Percentiles rank a stretch among this genome's conserved stretches.
Conservation (phyloP, 2,329 filamentous ascomycete species). For the Hortaea sp. region DNA sequence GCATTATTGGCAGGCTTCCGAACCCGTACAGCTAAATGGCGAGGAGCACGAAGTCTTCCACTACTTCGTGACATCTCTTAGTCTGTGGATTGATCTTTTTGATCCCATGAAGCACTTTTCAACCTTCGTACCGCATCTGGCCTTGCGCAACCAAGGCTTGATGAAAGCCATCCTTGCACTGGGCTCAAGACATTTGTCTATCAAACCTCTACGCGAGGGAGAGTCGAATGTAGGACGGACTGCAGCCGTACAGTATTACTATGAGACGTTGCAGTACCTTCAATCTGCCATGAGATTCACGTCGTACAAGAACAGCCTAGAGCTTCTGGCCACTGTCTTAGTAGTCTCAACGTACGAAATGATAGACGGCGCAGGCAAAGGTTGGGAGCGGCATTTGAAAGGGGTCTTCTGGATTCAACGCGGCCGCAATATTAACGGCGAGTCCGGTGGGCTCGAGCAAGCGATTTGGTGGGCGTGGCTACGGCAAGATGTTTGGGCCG, state of each 20-base stretch:
- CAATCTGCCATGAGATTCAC: conserved; percentile 49
- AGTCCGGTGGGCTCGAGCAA: conserved; percentile 45
- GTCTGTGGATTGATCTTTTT: conserved; percentile 34
- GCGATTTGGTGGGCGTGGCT: conserved; percentile 59
- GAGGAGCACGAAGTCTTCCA: conserved; percentile 31
- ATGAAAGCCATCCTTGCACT: conserved; percentile 50
- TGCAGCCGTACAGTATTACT: conserved; percentile 44
- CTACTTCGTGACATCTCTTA: conserved; percentile 29
- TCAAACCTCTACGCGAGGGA: conserved; percentile 22
- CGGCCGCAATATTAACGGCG: conserved; percentile 52
- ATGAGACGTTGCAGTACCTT: conserved; percentile 52
- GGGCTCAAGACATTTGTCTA: conserved; percentile 42
- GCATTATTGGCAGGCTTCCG: conserved; percentile 17
- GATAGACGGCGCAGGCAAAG: conserved; percentile 48
- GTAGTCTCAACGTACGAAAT: conserved; percentile 57
- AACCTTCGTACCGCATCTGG: conserved; percentile 28
- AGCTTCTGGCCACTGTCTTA: conserved; percentile 49
- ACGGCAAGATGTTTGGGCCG: conserved; percentile 56
- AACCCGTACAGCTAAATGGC: conserved; percentile 21
- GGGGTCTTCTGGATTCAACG: conserved; percentile 58
- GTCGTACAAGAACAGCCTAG: conserved; percentile 47
- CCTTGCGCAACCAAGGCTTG: conserved; percentile 45
- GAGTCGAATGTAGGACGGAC: conserved; percentile 21
- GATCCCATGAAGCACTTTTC: conserved; percentile 33
- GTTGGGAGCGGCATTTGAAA: conserved; percentile 54